Evolutionary conservation across 805 yeast species (phyloP), one percentile per base, ranked within the genome.

Genomic region (Cyberlindnera bimundalis): DNA sequence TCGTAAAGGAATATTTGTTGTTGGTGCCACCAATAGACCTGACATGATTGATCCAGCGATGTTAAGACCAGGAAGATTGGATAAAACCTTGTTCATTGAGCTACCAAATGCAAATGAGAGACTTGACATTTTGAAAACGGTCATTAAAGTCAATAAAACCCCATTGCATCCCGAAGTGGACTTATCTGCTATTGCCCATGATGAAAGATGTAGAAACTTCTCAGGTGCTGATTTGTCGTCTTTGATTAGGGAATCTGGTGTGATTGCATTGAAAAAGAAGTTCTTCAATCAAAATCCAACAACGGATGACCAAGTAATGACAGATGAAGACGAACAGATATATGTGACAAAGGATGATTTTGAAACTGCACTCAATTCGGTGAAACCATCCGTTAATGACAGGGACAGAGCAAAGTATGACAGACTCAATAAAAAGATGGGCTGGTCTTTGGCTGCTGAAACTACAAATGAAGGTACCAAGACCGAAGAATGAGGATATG

Each of bases 1-100:
- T 51, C 72, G 98, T 52, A 78, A 83, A 45, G 98, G 98, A 2
- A 87, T 91, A 2, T 93, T 84, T 61, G 98, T 91, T 4, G 78
- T 91, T 51, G 98, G 96, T 21, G 99, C 99, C 2, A 91, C 99
- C 0, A 91, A 91, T 56, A 76, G 99, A 60, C 98, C 98, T 0
- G 99, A 91, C 60, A 91, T 91, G 87, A 93, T 91, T 50, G 99
- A 91, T 63, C 89, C 96, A 4, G 99, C 99, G 0, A 93, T 91
- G 98, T 66, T 93, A 33, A 77, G 99, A 59, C 98, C 98, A 0
- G 99, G 98, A 6, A 78, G 99, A 62, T 71, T 91, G 54, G 98
- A 93, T 59, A 93, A 91, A 64, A 87, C 96, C 3, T 67, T 91
- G 33, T 91, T 82, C 62, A 91, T 91, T 20, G 97, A 91, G 59